Evolutionary conservation across 768 basidiomycete species (phyloP), one percentile per base, ranked within the genome.

Genomic region (Mycena rosella): DNA sequence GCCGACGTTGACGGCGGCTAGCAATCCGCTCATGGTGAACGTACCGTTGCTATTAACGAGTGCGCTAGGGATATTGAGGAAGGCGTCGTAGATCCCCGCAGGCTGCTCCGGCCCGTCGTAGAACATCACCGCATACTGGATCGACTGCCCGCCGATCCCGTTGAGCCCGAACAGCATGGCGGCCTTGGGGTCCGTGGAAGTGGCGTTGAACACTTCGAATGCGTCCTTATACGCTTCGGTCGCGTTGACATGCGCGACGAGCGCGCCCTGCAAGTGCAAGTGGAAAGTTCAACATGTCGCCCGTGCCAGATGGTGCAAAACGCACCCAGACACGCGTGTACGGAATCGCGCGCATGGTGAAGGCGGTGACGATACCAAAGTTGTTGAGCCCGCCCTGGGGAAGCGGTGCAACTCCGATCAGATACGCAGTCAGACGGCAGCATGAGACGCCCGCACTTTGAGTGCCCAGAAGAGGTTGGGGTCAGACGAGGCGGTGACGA

Each of bases 21-120:
- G 24, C 13, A 47, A 47, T 26, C 18, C 45, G 45, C 45, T 24
- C 45, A 47, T 47, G 7, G 45, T 47, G 45, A 47, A 47, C n/a
- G 45, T 47, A 7, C 45, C 45, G 45, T 47, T 47, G 45, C 24
- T 47, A 22, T 47, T 47, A 22, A 47, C 14, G n/a, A 47, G 17
- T 22, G 45, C 45, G 24, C 45, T 22, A 22, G 45, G 45, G 24
- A 47, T 47, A 14, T 47, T 26, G 13, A 47, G 45, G 45, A 47
- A 47, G 45, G 17, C 45, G 24, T 47, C 45, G 45, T 47, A 47
- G 45, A 47, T 47, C 45, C 45, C 45, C 24, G 45, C 45, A 47
- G 45, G 45, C n/a, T 47, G 45, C 45, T 47, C 17, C 45, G 45
- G 45, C 45, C 45, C 45, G 45, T 47, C 45, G 45, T 47, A 47